Conservation (phyloP, 371 early-diverging fungal species). For the Apophysomyces elegans region DNA sequence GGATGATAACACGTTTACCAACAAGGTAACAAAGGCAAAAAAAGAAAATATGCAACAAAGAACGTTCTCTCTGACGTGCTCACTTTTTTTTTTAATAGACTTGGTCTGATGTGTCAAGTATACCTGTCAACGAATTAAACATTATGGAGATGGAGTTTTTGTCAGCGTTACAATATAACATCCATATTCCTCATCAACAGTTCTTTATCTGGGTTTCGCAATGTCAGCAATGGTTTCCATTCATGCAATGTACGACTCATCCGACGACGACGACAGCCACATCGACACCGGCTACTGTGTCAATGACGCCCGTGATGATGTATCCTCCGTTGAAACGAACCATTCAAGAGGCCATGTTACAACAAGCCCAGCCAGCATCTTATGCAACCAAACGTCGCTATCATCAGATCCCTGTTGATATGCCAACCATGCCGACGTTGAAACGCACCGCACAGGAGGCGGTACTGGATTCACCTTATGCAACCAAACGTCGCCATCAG, state of each 20-base stretch:
- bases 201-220: conserved; percentile 38
- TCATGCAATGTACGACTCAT: neutral
- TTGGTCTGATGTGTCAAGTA: conserved; percentile 69
- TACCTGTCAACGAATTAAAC: conserved; percentile 63
- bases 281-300: neutral
- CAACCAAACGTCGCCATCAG: conserved; percentile 6
- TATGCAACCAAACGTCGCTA: conserved; percentile 10
- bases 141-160: conserved; percentile 77
- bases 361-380: neutral
- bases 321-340: conserved; percentile 8
- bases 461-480: conserved; percentile 10
- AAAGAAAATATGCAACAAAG: neutral
- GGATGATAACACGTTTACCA: conserved; percentile 72
- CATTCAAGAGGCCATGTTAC: neutral
- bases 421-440: conserved; percentile 10
- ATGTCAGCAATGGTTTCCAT: conserved; percentile 37
- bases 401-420: conserved; percentile 9
- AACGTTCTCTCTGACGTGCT: neutral
- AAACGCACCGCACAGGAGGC: conserved; percentile 13
- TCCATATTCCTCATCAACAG: conserved; percentile 30
- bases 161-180: conserved; percentile 55
- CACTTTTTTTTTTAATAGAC: conserved; percentile 37
- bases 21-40: conserved; percentile 40
- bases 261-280: conserved; percentile 1
- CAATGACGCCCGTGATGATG: neutral